Conservation (phyloP, 164 flowering plant species). For the Nymphaea thermarum region DNA sequence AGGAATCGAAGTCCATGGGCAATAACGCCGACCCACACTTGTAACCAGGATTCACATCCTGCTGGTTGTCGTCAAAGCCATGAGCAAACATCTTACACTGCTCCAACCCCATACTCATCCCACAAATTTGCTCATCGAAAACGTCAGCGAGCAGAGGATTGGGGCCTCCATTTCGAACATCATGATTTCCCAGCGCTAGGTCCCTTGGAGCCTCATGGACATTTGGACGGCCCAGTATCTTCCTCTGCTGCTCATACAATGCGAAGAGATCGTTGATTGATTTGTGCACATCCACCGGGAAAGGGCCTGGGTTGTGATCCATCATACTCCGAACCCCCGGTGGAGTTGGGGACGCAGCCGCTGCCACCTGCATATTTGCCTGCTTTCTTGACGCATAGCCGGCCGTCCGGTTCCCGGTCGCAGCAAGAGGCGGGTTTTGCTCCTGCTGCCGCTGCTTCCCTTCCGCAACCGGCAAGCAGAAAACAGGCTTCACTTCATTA, state of each 20-base stretch:
- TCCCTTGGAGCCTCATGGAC: constrained; percentile 10
- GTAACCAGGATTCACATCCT: constrained; percentile 14
- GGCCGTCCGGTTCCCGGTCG: not conserved
- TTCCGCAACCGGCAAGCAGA: constrained; percentile 24
- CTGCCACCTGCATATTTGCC: not conserved
- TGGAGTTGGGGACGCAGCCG: constrained; percentile 5
- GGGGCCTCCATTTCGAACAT: constrained; percentile 24
- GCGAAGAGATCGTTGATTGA: constrained; percentile 55
- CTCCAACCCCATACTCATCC: constrained; percentile 21
- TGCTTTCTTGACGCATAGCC: not conserved
- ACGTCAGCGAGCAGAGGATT: constrained; percentile 14
- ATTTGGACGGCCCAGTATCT: constrained; percentile 7
- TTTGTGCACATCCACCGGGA: constrained; percentile 62
- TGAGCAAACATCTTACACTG: constrained; percentile 26
- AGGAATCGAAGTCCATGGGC: constrained; percentile 22
- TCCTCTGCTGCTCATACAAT: constrained; percentile 26
- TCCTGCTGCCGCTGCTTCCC: constrained; percentile 14
- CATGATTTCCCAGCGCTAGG: not conserved
- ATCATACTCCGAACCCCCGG: constrained; percentile 5
- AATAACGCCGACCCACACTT: constrained; percentile 40
- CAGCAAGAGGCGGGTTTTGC: not conserved
- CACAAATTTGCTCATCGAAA: constrained; percentile 19
- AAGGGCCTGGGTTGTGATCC: constrained; percentile 15
- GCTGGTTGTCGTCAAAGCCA: constrained; percentile 20
- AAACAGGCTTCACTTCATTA: constrained; percentile 18